Evolutionary conservation across 2,329 filamentous ascomycete genomes (phyloP), one percentile per base, ranked within the genome.

Genomic region (Tolypocladium sp.): DNA sequence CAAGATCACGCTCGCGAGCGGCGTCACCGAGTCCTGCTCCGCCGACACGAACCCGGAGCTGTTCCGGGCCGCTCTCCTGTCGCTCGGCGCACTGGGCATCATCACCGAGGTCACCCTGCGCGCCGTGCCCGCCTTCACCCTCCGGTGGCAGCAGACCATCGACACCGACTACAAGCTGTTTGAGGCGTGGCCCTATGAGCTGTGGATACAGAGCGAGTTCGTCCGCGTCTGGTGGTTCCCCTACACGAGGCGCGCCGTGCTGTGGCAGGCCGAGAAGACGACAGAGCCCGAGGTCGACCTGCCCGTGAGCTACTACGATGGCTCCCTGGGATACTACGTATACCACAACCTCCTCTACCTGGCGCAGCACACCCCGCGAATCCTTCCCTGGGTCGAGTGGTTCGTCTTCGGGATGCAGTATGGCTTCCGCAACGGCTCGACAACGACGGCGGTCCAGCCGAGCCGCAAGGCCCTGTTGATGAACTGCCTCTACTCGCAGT

Each of bases 401-500:
- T 93, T 97, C 71, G 89, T 97, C 58, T 97, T 97, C 68, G 92
- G 92, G 66, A 91, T 97, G 89, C 92, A 97, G 73, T 97, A 97
- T 71, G 93, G 93, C 57, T 97, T 97, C 80, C 79, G 79, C 40
- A 83, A 90, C 61, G 86, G 85, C 56, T 82, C 80, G 3, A 80
- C 81, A 57, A 88, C 85, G 46, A 80, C 82, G n/a, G 93, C 89
- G 7, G 84, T 97, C 22, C 89, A 97, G 73, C 86, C 88, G 27
- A 89, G 89, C 63, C 85, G 89, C 61, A 79, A 88, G 63, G 93
- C 92, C 15, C 82, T 97, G 53, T 80, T 97, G 57, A 93, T 99
- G 90, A 94, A 99, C 77, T 99, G 94, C 69, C 83, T 97, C 7
- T 99, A 97, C 78, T 93, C 90, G n/a, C 94, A 99, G 70, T 96